Conservation (phyloP, 768 basidiomycete genomes). For the Hericium alpestre region DNA sequence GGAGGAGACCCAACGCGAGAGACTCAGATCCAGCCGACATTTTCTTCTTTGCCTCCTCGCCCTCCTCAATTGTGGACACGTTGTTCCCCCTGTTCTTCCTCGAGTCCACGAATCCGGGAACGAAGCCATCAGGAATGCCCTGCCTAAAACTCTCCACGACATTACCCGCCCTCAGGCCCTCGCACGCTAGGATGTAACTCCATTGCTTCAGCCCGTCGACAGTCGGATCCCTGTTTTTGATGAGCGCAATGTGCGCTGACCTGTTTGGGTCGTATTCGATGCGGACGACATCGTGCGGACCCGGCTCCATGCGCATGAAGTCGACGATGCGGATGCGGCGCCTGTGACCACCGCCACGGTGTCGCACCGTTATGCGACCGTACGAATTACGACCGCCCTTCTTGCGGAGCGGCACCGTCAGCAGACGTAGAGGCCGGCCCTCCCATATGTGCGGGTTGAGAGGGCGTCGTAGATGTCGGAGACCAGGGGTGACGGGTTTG, state of each 20-base stretch:
- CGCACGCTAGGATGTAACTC: conserved; percentile 90
- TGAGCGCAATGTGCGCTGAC: conserved; percentile 86
- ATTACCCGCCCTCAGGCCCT: conserved; percentile 82
- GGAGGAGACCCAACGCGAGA: conserved; percentile 76
- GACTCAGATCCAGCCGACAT: conserved; percentile 34
- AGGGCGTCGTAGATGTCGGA: conserved; percentile 81
- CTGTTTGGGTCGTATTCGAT: conserved; percentile 97
- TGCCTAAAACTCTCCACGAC: conserved; percentile 75
- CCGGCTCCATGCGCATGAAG: conserved; percentile 68
- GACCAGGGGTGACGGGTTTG: conserved; percentile 77
- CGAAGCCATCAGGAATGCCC: conserved; percentile 70
- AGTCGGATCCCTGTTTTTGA: conserved; percentile 49
- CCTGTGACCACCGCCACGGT: conserved; percentile 85
- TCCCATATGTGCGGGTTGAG: conserved; percentile 73
- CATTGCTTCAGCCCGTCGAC: conserved; percentile 50
- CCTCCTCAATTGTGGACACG: conserved; percentile 8
- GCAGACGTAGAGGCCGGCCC: conserved; percentile 72
- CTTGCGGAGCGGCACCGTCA: conserved; percentile 74
- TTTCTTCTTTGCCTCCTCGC: conserved; percentile 15
- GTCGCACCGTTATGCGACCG: conserved; percentile 81
- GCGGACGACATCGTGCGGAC: conserved; percentile 80
- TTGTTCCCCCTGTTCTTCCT: conserved; percentile 17
- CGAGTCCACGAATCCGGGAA: conserved; percentile 33
- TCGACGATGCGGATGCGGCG: conserved; percentile 81
- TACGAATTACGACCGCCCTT: conserved; percentile 79